Base-by-base conservation (phyloP, 1,139 yeast genomes). In the Blastobotrys aristatus region DNA sequence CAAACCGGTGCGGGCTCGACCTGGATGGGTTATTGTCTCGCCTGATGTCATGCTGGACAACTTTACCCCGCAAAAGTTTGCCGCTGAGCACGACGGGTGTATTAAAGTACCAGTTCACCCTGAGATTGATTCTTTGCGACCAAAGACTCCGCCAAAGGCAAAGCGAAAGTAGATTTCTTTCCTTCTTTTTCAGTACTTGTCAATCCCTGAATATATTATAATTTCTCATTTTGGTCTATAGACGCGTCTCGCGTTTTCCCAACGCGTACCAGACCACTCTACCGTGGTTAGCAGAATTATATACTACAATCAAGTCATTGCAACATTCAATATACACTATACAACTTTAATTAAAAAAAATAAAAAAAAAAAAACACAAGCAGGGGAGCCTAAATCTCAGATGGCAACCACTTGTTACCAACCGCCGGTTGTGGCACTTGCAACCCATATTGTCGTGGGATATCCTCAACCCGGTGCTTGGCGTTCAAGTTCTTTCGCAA, bases 21-120 rank as follows among this genome's bases (percentile, higher is more conserved):
- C 81, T 2, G 97, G 97, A 1, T 90, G 97, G 97, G 95, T 88
- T 2, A 76, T 88, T 14, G 73, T 86, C 75, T 78, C 92, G 54
- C 97, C 97, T 0, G 96, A 89, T 65, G 79, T 84, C 2, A 64
- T 85, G 54, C 61, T 86, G 32, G 77, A 87, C 61, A 87, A 87
- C 62, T 87, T 90, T 48, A 77, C 76, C 2, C 72, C 79, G 1
- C 56, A 54, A 3, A 60, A 61, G 10, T 81, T 75, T 57, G 68
- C 68, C 48, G 60, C 58, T 16, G 79, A 76, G 35, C 53, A 71
- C 30, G 53, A 71, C 27, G 83, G 84, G 3, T 11, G 31, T 2
- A 52, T 63, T 18, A 72, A 77, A 63, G 71, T 88, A 2, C 89
- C 92, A 3, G 79, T 79, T 50, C 76, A 80, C 35, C 71, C 74